Evolutionary conservation across 192 early-diverging fungal species (phyloP).

Genomic region (Linnemannia schmuckeri): DNA sequence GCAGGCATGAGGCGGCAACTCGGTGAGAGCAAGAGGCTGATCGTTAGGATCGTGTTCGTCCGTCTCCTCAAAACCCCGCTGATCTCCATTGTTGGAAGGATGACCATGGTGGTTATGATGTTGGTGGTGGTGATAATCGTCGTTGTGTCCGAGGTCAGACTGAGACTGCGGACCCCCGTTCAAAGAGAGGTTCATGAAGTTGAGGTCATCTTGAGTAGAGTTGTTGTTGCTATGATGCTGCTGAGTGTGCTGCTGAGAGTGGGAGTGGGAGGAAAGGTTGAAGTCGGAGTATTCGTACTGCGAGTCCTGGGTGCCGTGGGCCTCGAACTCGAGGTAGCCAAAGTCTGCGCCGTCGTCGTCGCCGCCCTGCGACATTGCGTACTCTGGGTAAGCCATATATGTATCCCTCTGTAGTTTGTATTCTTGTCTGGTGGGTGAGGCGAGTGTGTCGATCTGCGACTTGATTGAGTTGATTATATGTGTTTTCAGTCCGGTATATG

Average conservation of each 20-base stretch:
- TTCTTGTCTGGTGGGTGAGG: not conserved
- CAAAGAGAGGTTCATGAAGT: slow-evolving; percentile 57
- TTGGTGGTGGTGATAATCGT: slow-evolving; percentile 25
- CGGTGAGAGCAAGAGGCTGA: slow-evolving; percentile 62
- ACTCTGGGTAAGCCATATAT: slow-evolving; percentile 50
- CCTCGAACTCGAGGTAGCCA: slow-evolving; percentile 68
- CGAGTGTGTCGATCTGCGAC: too few species aligned
- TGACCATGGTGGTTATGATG: slow-evolving; percentile 16
- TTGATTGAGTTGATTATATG: not conserved
- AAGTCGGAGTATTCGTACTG: slow-evolving; percentile 78
- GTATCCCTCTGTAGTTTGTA: not conserved
- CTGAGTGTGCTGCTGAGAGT: slow-evolving; percentile 44
- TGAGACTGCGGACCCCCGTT: slow-evolving; percentile 52
- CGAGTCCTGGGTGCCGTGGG: slow-evolving; percentile 69
- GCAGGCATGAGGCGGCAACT: slow-evolving; percentile 88
- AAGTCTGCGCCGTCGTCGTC: slow-evolving; percentile 66
- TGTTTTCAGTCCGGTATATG: too few species aligned
- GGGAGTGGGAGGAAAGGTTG: slow-evolving; percentile 46
- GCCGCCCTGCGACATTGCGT: slow-evolving; percentile 58
- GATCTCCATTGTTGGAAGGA: slow-evolving; percentile 20
- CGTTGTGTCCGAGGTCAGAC: slow-evolving; percentile 24
- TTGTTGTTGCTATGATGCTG: not conserved
- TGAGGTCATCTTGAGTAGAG: slow-evolving; percentile 61
- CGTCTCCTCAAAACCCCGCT: slow-evolving; percentile 61
- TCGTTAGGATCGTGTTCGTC: slow-evolving; percentile 69